Conservation (phyloP, 805 yeast genomes). For the Kuraishia borneana region DNA sequence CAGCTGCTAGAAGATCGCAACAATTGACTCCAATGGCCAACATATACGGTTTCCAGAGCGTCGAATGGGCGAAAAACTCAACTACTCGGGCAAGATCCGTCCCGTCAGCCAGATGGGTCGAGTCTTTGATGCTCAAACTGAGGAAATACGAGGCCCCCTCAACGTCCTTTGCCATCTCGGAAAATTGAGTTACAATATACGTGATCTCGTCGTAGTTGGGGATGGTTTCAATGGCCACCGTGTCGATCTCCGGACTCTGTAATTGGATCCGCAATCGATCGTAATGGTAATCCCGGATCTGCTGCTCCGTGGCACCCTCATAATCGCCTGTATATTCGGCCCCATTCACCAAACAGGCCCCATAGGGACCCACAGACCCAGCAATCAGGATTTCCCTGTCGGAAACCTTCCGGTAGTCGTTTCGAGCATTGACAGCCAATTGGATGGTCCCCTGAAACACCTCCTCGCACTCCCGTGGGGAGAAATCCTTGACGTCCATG, state of each 20-base stretch:
- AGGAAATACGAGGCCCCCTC: constrained; percentile 9
- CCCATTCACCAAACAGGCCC: constrained; percentile 57
- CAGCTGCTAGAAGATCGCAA: constrained; percentile 32
- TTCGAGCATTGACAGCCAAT: constrained; percentile 11
- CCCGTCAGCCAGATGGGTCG: constrained; percentile 37
- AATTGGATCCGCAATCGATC: constrained; percentile 30
- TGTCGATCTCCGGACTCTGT: constrained; percentile 32
- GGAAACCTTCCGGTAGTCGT: constrained; percentile 5
- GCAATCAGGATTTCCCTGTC: constrained; percentile 25
- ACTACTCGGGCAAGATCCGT: constrained; percentile 24
- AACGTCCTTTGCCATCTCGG: constrained; percentile 8
- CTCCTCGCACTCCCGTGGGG: constrained; percentile 6
- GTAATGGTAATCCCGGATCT: constrained; percentile 38
- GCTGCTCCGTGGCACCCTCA: constrained; percentile 23
- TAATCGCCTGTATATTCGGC: constrained; percentile 69
- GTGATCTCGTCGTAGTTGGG: constrained; percentile 50
- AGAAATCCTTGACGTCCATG: neutral
- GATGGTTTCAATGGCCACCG: constrained; percentile 62
- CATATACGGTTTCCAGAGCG: constrained; percentile 14
- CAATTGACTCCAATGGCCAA: constrained; percentile 63
- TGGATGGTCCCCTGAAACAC: constrained; percentile 13
- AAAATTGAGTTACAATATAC: constrained; percentile 32
- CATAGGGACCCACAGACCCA: constrained; percentile 73
- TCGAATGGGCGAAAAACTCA: constrained; percentile 10
- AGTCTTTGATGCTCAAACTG: constrained; percentile 28